Conservation (phyloP, 2,329 filamentous ascomycete species). For the Trichothecium sympodiale region DNA sequence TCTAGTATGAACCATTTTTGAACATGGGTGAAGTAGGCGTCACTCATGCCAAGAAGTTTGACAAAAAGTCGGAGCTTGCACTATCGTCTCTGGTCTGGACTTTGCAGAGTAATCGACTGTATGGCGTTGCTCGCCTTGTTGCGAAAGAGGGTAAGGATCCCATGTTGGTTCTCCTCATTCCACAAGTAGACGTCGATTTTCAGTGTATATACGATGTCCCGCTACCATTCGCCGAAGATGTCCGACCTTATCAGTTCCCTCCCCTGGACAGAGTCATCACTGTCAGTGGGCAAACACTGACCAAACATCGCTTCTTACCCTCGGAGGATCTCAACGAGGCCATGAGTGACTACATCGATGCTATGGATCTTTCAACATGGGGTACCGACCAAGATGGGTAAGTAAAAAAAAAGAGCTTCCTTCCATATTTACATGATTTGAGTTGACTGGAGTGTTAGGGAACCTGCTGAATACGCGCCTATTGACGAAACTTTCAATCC, state of each 20-base stretch:
- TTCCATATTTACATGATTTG: neutral
- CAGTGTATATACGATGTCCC: conserved; percentile 86
- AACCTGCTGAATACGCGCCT: conserved; percentile 55
- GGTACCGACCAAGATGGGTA: conserved; percentile 67
- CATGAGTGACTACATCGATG: conserved; percentile 88
- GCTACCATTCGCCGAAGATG: conserved; percentile 85
- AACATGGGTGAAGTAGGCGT: conserved; percentile 73
- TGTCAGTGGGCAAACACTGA: conserved; percentile 69
- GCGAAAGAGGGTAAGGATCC: conserved; percentile 75
- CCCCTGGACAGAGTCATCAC: conserved; percentile 81
- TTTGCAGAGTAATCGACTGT: conserved; percentile 72
- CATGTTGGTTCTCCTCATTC: conserved; percentile 64
- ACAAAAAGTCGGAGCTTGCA: conserved; percentile 73
- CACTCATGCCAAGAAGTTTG: conserved; percentile 64
- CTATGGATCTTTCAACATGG: conserved; percentile 73
- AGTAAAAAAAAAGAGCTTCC: conserved; percentile 11
- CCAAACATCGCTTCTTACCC: conserved; percentile 75
- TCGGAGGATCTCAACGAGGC: conserved; percentile 60
- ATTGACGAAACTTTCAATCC: conserved; percentile 80
- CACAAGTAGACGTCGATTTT: conserved; percentile 64
- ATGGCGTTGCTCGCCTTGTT: conserved; percentile 78
- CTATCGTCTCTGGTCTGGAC: conserved; percentile 85
- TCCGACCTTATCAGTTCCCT: conserved; percentile 83
- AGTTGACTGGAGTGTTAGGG: conserved; percentile 17
- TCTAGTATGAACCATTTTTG: conserved; percentile 70